Conservation (phyloP, 768 basidiomycete genomes). For the Serendipita vermifera region DNA sequence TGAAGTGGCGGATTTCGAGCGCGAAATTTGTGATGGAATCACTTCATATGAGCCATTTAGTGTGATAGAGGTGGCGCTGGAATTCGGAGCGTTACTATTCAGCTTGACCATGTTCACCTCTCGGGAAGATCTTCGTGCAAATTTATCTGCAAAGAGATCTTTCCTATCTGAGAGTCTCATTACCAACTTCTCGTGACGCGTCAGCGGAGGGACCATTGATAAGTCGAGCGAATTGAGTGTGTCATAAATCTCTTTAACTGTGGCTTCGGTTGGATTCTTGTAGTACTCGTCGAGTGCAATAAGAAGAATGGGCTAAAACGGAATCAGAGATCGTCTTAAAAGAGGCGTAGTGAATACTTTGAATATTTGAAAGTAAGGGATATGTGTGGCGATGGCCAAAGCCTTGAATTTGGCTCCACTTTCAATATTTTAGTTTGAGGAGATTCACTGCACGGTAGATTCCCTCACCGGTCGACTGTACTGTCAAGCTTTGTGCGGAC, state of each 20-base stretch:
- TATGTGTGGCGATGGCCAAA: constrained; percentile 82
- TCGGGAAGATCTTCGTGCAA: constrained; percentile 25
- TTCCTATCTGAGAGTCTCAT: constrained; percentile 84
- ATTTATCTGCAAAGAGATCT: constrained; percentile 84
- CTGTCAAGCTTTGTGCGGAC: constrained; percentile 89
- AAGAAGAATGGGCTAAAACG: constrained; percentile 73
- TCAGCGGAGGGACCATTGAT: constrained; percentile 60
- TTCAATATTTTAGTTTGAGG: constrained; percentile 30
- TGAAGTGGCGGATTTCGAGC: background rate
- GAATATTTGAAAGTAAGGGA: constrained; percentile 93
- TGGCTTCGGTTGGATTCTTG: constrained; percentile 73
- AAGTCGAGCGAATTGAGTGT: constrained; percentile 88
- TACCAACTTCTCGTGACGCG: constrained; percentile 72
- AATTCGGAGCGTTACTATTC: background rate
- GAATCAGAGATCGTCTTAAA: background rate
- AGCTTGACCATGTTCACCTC: background rate
- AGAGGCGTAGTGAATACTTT: constrained; percentile 40
- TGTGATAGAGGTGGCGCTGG: background rate
- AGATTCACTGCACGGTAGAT: constrained; percentile 5
- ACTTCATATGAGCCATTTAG: constrained; percentile 1
- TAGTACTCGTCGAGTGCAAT: constrained; percentile 96
- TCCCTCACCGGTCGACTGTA: constrained; percentile 52
- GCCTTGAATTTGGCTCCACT: constrained; percentile 83
- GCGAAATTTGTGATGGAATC: background rate
- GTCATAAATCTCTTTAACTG: constrained; percentile 80